Conservation (phyloP, 768 basidiomycete genomes). For the Termitomyces titanicus region DNA sequence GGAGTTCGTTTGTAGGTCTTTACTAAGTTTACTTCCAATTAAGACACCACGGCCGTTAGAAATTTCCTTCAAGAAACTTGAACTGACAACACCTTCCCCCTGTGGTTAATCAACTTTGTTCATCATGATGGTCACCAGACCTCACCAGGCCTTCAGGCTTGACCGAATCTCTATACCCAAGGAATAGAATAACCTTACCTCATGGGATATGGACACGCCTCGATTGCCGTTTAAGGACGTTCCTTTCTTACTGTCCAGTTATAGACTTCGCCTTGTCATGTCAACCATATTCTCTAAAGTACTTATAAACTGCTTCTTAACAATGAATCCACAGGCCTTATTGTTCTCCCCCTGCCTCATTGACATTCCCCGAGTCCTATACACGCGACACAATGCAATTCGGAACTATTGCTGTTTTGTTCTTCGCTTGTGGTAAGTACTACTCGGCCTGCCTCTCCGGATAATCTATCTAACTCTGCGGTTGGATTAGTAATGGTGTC, state of each 20-base stretch:
- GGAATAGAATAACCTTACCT: not conserved
- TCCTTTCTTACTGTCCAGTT: slow-evolving; percentile 19
- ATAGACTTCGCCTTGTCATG: slow-evolving; percentile 19
- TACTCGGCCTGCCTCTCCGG: not conserved
- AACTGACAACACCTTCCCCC: not conserved
- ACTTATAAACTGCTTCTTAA: too few species aligned
- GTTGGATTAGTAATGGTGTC: slow-evolving; percentile 10
- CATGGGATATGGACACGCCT: too few species aligned
- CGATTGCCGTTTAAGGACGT: slow-evolving; percentile 11
- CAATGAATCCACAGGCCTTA: slow-evolving; percentile 7
- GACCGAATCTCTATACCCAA: not conserved
- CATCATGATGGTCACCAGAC: not conserved
- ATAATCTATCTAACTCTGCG: not conserved
- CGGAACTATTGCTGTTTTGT: slow-evolving; percentile 19
- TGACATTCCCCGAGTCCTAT: not conserved
- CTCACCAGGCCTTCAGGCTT: too few species aligned
- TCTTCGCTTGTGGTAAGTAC: slow-evolving; percentile 26
- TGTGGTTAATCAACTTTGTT: not conserved
- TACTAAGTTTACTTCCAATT: too few species aligned
- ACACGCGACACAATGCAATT: slow-evolving; percentile 24
- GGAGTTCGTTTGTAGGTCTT: slow-evolving; percentile 12
- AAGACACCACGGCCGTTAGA: not conserved
- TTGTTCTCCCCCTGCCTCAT: slow-evolving; percentile 7
- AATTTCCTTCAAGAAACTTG: not conserved
- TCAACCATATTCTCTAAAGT: not conserved